Base-by-base conservation (phyloP, 2,329 filamentous ascomycete genomes). In the Penicillium sp. region DNA sequence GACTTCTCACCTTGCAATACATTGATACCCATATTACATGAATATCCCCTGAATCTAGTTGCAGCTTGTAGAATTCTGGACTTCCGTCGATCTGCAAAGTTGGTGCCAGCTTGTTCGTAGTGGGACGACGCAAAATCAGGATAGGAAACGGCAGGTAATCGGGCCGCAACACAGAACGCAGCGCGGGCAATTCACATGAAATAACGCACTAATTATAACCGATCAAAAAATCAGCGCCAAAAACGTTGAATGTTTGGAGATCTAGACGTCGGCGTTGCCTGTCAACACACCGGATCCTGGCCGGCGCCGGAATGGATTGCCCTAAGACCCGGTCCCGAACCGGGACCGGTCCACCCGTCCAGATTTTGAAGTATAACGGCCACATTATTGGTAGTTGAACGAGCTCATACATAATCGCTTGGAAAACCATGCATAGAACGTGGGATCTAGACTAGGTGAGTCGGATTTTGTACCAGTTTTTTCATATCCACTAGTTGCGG, bases 281-380 rank as follows among this genome's bases (percentile, higher is more conserved):
- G 40, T 54, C 44, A 53, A 53, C 11, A 44, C 30, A 35, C 48
- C 61, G 60, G 59, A 11, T 40, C 60, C 55, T 56, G 44, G 13
- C 49, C 65, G 64, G 65, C 20, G 16, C 65, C 65, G 63, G 24
- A 13, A 27, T 46, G 27, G 48, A 46, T 38, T 52, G 47, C 50
- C 49, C 52, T 56, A 52, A 48, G 4, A 3, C 4, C 42, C 60
- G 60, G 60, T 7, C 16, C 55, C 50, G 57, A 13, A 6, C 39
- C 64, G 64, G 62, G 7, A 9, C 63, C 63, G 64, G 51, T 30
- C 30, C 57, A 55, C 41, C 48, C 31, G 39, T 43, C 33, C 44
- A 51, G 48, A 53, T 40, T 43, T 52, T 46, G 52, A 51, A 57
- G 41, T 58, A 58, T 55, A 58, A 25, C 18, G 39, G 38, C n/a